phyloP scores from a whole-genome alignment of 192 early-diverging fungal species.

The Chytriomyces sp. region DNA sequence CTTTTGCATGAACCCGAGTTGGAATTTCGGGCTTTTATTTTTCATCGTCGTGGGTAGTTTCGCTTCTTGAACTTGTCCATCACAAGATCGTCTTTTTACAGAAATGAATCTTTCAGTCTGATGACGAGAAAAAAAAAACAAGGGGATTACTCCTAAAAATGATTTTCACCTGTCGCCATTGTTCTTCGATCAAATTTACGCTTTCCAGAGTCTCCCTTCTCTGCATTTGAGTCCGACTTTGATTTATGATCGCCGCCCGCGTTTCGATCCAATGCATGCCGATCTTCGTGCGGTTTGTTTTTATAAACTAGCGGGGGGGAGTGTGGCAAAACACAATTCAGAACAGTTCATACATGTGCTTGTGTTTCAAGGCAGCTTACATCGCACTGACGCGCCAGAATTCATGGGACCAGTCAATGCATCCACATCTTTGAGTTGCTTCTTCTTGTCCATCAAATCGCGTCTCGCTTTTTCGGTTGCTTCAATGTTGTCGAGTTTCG shows the following conservation, averaged over 20 bases:
- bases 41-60: conserved; percentile 23
- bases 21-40: conserved; percentile 8
- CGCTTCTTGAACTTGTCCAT: conserved; percentile 87
- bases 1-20: too few relatives aligned
- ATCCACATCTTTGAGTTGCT: conserved; percentile 12
- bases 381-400: conserved; percentile 49
- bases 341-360: too few relatives aligned
- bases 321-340: background rate
- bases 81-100: conserved; percentile 68
- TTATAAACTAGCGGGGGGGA: conserved; percentile 7
- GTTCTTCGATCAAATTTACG: conserved; percentile 58
- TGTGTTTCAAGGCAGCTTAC: conserved; percentile 39
- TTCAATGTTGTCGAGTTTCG: conserved; percentile 74
- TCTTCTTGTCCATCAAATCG: conserved; percentile 55
- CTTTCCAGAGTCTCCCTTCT: conserved; percentile 33
- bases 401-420: conserved; percentile 25
- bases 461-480: conserved; percentile 80
- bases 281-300: conserved; percentile 38
- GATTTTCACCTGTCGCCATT: conserved; percentile 76
- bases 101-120: too few relatives aligned
- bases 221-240: conserved; percentile 15
- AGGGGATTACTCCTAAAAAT: too few relatives aligned
- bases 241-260: conserved; percentile 17
- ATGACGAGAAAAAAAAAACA: too few relatives aligned
- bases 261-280: conserved; percentile 32